Conservation (phyloP, 139 green algal species). For the Yamagishiella unicocca region DNA sequence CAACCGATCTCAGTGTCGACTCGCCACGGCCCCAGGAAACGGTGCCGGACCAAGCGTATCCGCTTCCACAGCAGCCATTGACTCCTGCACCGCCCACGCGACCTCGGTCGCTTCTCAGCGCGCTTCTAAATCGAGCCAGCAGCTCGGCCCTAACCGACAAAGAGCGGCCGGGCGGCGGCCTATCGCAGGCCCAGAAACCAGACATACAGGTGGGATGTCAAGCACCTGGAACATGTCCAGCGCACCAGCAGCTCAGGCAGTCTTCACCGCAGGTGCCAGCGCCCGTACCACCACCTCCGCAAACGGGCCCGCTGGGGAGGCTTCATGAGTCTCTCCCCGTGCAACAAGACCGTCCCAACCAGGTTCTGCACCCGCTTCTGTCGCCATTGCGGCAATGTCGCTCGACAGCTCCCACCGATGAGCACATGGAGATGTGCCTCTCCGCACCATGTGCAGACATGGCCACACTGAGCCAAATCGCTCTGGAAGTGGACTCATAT, state of each 20-base stretch:
- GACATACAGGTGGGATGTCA: no score
- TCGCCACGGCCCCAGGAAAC: no score
- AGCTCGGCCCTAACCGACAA: neutral
- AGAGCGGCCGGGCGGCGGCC: neutral
- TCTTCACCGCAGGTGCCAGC: no score
- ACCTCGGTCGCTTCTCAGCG: conserved; percentile 6
- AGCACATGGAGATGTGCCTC: neutral
- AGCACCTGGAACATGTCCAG: no score
- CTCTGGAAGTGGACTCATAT: neutral
- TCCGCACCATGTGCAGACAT: neutral
- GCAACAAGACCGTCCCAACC: neutral
- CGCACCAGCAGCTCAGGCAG: no score
- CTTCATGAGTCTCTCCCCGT: neutral
- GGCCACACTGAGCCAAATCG: neutral
- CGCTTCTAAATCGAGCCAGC: neutral
- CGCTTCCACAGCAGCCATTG: neutral
- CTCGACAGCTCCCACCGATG: no score
- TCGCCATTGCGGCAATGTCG: no score
- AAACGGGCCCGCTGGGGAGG: neutral
- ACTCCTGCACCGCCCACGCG: neutral
- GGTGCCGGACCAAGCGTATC: no score
- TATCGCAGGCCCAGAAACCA: neutral
- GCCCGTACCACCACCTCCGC: no score
- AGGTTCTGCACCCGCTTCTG: neutral
- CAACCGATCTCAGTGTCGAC: no score